Conservation (phyloP, 2,329 filamentous ascomycete species). For the Volutella citrinella region DNA sequence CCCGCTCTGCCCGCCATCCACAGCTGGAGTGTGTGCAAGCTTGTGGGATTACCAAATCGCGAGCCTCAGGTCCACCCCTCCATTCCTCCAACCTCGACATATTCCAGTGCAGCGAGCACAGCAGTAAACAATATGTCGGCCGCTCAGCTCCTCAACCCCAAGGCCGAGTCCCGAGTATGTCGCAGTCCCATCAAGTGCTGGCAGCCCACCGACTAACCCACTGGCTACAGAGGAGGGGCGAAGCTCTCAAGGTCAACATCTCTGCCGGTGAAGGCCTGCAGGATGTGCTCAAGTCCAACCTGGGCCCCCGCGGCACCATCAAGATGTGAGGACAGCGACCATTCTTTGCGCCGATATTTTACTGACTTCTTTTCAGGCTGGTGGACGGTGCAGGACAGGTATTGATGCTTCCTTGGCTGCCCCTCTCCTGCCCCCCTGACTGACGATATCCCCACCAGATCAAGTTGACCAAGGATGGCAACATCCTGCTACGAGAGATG, state of each 20-base stretch:
- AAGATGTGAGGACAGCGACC: conserved; percentile 68
- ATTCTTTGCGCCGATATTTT: conserved; percentile 4
- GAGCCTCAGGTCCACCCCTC: conserved; percentile 20
- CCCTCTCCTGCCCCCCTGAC: conserved; percentile 26
- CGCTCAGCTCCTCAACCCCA: conserved; percentile 96
- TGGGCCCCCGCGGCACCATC: conserved; percentile 89
- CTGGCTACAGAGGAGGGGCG: conserved; percentile 74
- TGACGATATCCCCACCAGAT: conserved; percentile 56
- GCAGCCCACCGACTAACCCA: conserved; percentile 22
- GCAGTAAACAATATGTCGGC: conserved; percentile 70
- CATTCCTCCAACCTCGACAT: conserved; percentile 20
- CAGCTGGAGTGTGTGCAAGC: conserved; percentile 25
- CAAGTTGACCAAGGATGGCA: conserved; percentile 98
- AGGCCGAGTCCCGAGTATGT: conserved; percentile 89
- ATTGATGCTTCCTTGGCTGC: conserved; percentile 31
- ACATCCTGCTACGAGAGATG: conserved; percentile 74
- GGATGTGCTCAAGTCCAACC: conserved; percentile 93
- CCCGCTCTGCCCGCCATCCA: conserved; percentile 28
- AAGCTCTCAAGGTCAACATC: conserved; percentile 97
- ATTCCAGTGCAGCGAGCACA: conserved; percentile 14
- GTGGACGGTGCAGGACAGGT: conserved; percentile 69
- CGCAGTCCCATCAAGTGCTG: conserved; percentile 16
- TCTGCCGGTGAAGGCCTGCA: conserved; percentile 88
- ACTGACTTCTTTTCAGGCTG: conserved; percentile 46
- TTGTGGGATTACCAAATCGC: conserved; percentile 30